Evolutionary conservation across 257 asterid genomes (phyloP).

Genomic region (Petunia axillaris): DNA sequence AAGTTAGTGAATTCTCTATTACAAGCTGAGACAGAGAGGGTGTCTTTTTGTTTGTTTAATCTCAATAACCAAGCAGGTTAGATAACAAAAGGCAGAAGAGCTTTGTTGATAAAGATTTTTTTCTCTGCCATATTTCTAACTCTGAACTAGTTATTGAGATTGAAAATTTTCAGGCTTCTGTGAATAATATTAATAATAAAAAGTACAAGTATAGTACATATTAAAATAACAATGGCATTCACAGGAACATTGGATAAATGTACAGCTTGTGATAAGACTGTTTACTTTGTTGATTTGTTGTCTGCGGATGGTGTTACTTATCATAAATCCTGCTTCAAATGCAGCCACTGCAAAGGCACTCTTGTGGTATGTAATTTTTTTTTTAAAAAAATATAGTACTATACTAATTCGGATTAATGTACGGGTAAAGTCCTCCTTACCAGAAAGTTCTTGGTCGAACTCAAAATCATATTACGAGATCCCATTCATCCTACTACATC

Average conservation of each 20-base stretch:
- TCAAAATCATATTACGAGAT: no score
- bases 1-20: constrained; percentile 20
- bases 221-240: constrained; percentile 39
- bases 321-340: constrained; percentile 62
- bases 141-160: constrained; percentile 4
- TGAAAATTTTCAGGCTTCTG: constrained; percentile 22
- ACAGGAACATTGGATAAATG: constrained; percentile 64
- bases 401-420: no score
- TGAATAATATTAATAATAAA: not conserved
- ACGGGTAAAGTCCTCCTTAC: no score
- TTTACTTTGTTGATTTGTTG: constrained; percentile 64
- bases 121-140: constrained; percentile 22
- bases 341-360: constrained; percentile 79
- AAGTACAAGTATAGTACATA: not conserved
- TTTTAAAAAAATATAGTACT: not conserved
- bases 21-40: constrained; percentile 28
- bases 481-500: no score
- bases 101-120: not conserved
- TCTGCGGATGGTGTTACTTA: constrained; percentile 59
- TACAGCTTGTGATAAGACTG: constrained; percentile 59
- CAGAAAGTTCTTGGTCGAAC: no score
- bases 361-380: constrained; percentile 58
- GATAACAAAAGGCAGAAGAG: constrained; percentile 2
- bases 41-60: constrained; percentile 33
- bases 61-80: constrained; percentile 43